These are phyloP conservation scores for Penicillium sp. DNA, from an alignment of 2,329 filamentous ascomycete genomes.

Conservation along the genomic window DNA sequence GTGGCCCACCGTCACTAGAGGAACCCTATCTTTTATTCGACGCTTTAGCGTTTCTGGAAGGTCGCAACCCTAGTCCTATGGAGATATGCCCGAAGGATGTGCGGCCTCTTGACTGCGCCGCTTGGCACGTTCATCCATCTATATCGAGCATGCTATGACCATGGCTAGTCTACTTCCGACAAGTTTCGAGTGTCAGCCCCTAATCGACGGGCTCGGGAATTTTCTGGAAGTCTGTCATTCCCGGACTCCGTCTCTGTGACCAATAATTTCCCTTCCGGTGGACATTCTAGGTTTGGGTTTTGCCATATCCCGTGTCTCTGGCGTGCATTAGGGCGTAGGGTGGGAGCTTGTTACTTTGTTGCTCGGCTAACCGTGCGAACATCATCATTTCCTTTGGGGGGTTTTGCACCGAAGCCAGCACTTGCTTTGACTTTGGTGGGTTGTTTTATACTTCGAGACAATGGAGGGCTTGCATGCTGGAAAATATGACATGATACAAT, in stretches of 20 bases:
- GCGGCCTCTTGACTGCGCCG: background rate
- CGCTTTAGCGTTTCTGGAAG: constrained; percentile 16
- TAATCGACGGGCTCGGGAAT: constrained; percentile 1
- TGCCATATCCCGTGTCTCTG: background rate
- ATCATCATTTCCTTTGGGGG: background rate
- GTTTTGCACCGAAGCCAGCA: background rate
- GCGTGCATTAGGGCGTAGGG: background rate
- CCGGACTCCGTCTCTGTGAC: background rate
- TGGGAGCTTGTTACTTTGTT: background rate
- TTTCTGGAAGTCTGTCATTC: constrained; percentile 4
- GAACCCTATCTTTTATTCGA: constrained; percentile 5
- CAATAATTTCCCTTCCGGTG: background rate
- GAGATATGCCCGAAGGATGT: background rate
- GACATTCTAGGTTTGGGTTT: background rate
- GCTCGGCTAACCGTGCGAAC: background rate
- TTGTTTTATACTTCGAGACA: background rate
- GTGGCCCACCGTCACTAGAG: constrained; percentile 5
- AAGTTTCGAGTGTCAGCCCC: background rate
- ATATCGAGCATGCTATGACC: background rate
- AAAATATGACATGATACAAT: background rate
- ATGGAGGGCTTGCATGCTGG: background rate
- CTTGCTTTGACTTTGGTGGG: background rate
- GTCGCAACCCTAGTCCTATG: constrained; percentile 8
- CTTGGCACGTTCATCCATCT: background rate
- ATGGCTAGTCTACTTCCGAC: constrained; percentile 9